phyloP scores from a whole-genome alignment of 495 filamentous ascomycete genomes.

The Penicillium subrubescens region DNA sequence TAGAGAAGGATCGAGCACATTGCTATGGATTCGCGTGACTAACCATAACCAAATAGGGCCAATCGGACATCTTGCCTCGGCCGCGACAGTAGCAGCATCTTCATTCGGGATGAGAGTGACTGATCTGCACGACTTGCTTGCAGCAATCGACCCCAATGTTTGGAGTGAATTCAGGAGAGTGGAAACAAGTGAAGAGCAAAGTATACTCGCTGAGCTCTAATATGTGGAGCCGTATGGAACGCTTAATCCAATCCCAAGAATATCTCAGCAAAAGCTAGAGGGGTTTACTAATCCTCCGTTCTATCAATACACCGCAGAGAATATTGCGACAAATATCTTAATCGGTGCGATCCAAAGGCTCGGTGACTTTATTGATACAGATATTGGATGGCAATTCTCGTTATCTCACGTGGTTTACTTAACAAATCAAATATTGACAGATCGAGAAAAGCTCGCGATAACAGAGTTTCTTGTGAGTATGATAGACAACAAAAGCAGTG shows the following conservation, averaged over 20 bases:
- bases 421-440: neutral
- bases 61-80: slow-evolving; percentile 43
- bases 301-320: neutral
- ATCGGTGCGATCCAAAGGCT: slow-evolving; percentile 36
- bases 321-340: neutral
- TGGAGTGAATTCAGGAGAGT: neutral
- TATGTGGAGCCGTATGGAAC: slow-evolving; percentile 8
- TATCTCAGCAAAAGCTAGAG: neutral
- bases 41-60: slow-evolving; percentile 30
- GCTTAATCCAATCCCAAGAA: too few species aligned
- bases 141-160: slow-evolving; percentile 21
- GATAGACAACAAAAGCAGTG: slow-evolving; percentile 31
- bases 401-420: neutral
- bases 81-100: slow-evolving; percentile 45
- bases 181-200: slow-evolving; percentile 10
- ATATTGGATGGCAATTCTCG: slow-evolving; percentile 21
- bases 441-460: slow-evolving; percentile 24
- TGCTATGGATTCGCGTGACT: neutral
- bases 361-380: slow-evolving; percentile 48
- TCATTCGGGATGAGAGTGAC: slow-evolving; percentile 41
- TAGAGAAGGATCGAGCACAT: slow-evolving; percentile 9
- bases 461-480: slow-evolving; percentile 32
- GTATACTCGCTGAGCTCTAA: neutral
- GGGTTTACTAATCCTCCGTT: neutral
- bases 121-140: slow-evolving; percentile 33